phyloP scores from a whole-genome alignment of 179 eudicot genomes.

The Pouteria campechiana region DNA sequence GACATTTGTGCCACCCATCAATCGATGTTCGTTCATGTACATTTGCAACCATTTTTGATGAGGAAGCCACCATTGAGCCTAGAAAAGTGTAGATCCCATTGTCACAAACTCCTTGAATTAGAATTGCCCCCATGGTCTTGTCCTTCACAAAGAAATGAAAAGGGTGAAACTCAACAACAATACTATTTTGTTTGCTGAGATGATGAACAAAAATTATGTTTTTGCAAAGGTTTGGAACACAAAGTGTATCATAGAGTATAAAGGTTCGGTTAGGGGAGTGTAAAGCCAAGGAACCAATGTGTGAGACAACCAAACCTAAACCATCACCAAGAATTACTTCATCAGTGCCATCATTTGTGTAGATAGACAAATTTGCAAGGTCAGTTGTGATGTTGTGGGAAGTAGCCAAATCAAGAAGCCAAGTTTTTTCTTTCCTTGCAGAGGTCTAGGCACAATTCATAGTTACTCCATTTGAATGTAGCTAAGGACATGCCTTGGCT shows the following conservation, averaged over 20 bases:
- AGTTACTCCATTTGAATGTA: neutral
- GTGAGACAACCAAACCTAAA: neutral
- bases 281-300: neutral
- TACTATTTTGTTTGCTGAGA: too few relatives aligned
- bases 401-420: neutral
- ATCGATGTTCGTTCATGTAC: neutral
- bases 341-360: neutral
- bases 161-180: too few relatives aligned
- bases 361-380: neutral
- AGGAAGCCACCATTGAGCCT: neutral
- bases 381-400: neutral
- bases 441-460: neutral
- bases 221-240: too few relatives aligned
- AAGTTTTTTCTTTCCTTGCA: neutral
- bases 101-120: neutral
- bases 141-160: too few relatives aligned
- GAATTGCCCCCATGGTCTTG: neutral
- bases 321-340: neutral
- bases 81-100: neutral
- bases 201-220: too few relatives aligned
- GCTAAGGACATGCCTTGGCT: neutral
- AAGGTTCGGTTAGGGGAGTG: too few relatives aligned
- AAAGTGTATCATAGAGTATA: too few relatives aligned
- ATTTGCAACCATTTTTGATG: neutral
- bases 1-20: neutral